Base-by-base conservation (phyloP, 768 basidiomycete species). In the Leucosporidium creatinivorum region DNA sequence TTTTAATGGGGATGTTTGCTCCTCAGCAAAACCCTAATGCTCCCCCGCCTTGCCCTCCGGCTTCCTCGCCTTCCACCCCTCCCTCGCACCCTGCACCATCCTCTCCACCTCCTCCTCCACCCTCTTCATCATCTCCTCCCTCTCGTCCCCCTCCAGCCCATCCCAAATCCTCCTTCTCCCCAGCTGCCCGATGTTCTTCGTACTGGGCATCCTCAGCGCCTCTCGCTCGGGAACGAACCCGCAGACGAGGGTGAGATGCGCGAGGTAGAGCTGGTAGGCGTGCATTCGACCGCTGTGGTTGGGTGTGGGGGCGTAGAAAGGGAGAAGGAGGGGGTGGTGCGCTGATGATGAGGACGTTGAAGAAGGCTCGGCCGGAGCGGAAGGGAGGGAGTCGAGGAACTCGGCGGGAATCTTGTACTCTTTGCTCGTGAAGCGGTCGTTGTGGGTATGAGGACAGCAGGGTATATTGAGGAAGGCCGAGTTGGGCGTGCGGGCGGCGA, bases 161-260 rank as follows among this genome's bases (percentile, higher is more conserved):
- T 58, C 66, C 61, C 64, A 65, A 12, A 72, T 49, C 44, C 72
- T 49, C 58, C 15, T 69, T 39, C 73, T 23, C 2, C 93, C 93
- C 36, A 94, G 79, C 60, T 96, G 83, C 0, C 88, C 89, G 91
- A 93, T 96, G 75, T 92, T 92, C 66, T 91, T 84, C 50, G 94
- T 96, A 77, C 89, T 91, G 1, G 93, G 93, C 18, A 98, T 93
- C 67, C 94, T 81, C 72, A 98, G 77, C 30, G 81, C 84, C 78
- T 98, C 94, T 63, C 85, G 85, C 77, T 96, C 93, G 18, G 92
- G 82, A 67, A 84, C 81, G 89, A 92, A 97, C 4, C 93, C 94
- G 76, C 86, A 88, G 73, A 85, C 80, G 65, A 84, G 73, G 52
- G 86, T 87, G 67, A 90, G 76, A 63, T 82, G 81, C 0, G 89